Conservation (phyloP, 257 asterid species). For the Pogostemon cablin region DNA sequence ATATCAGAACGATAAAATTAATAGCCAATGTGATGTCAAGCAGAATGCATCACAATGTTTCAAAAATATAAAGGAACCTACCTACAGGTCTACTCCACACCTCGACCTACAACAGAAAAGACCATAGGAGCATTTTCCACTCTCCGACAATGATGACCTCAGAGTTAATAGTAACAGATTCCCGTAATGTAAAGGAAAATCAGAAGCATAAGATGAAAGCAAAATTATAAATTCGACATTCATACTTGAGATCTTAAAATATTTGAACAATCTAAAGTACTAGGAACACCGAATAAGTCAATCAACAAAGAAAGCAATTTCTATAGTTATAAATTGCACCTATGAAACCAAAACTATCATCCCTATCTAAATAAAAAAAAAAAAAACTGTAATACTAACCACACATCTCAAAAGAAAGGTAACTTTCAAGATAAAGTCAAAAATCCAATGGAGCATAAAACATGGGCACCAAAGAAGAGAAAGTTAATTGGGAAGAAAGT, state of each 20-base stretch:
- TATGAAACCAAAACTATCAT: neutral
- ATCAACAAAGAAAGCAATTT: neutral
- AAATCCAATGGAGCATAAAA: neutral
- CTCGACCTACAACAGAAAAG: neutral
- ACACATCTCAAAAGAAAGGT: neutral
- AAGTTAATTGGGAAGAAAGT: constrained; percentile 18
- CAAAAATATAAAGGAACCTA: neutral
- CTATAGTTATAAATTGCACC: constrained; percentile 5
- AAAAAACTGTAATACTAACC: neutral
- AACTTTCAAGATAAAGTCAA: constrained; percentile 19
- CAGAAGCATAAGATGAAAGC: neutral
- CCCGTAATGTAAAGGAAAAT: constrained; percentile 22
- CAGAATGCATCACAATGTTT: constrained; percentile 1
- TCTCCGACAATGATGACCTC: constrained; percentile 8
- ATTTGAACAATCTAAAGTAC: constrained; percentile 5
- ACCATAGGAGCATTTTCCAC: neutral
- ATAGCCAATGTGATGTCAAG: constrained; percentile 20
- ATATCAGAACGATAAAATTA: constrained; percentile 5
- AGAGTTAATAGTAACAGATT: neutral
- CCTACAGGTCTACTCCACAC: neutral
- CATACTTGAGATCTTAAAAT: constrained; percentile 23
- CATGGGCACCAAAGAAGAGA: constrained; percentile 24
- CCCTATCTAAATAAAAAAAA: neutral
- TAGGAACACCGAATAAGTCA: constrained; percentile 13
- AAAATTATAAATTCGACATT: constrained; percentile 13